Evolutionary conservation across 2,329 filamentous ascomycete genomes (phyloP), one percentile per base, ranked within the genome.

Genomic region (Talaromyces sp.): DNA sequence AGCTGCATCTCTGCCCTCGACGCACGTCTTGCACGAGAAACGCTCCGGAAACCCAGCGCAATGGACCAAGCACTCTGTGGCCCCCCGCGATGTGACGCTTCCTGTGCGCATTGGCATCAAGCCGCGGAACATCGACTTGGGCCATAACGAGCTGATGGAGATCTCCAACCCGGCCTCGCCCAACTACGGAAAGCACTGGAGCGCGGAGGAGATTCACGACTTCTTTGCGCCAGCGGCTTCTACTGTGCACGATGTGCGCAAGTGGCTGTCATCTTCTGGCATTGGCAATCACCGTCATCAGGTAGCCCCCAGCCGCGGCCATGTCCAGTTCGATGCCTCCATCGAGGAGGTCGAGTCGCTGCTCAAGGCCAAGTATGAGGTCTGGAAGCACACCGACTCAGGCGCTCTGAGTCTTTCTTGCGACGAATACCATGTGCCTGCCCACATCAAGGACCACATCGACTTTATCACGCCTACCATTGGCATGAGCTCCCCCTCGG

Each of bases 321-420:
- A 33, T 55, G 28, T 61, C 31, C 42, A 61, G 53, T 61, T 61
- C 8, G 50, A 61, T 36, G 59, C 59, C 18, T 57, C 53, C 30
- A 44, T 61, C 30, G 36, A 61, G 18, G 59, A 61, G 42, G 31
- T 56, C 28, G 59, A 61, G 53, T 57, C 59, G 30, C 33, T 61
- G 28, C 53, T 61, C 10, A 44, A 47, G 27, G 55, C 59, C 9
- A 42, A 61, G 33, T 61, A 56, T 36, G 40, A 61, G 18, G 42
- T 61, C 40, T 61, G 53, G 42, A 23, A 52, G 53, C 40, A 61
- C 50, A 33, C 27, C 28, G 53, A 61, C 2, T 52, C 59, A 5
- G 33, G 44, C 5, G 59, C 18, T 18, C n/a, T 56, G 42, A 55
- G 44, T n/a, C 33, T 61, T 2, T 50, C 52, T 8, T 61, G 59